Conservation (phyloP, 345 rosid species). For the Toxicodendron radicans region DNA sequence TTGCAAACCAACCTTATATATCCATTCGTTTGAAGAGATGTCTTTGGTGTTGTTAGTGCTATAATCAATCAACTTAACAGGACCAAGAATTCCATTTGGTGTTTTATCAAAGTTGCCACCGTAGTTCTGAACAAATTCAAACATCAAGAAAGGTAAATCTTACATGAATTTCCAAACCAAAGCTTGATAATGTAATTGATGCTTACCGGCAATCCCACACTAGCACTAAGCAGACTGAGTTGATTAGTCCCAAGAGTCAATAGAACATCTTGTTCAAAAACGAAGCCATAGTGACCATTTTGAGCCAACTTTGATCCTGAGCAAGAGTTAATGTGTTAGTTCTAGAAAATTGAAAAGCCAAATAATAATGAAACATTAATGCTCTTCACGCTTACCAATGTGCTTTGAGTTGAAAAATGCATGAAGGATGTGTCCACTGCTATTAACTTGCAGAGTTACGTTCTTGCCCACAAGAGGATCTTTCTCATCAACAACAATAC, state of each 20-base stretch:
- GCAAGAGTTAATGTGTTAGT: neutral
- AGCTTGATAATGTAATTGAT: no score
- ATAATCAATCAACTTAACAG: conserved; percentile 30
- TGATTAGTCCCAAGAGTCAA: conserved; percentile 32
- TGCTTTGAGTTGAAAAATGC: conserved; percentile 39
- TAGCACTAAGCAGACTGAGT: conserved; percentile 46
- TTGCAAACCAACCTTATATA: conserved; percentile 52
- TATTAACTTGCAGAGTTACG: conserved; percentile 31
- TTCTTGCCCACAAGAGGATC: conserved; percentile 19
- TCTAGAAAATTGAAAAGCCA: neutral
- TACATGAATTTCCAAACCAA: neutral
- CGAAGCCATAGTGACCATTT: conserved; percentile 10
- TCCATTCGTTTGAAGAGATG: conserved; percentile 45
- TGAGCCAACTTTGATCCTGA: conserved; percentile 19
- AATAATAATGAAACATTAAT: neutral
- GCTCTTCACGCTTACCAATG: conserved; percentile 24
- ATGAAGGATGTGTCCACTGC: conserved; percentile 40
- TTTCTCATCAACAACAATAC: conserved; percentile 18
- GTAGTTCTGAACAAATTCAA: conserved; percentile 30
- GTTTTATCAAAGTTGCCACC: conserved; percentile 24
- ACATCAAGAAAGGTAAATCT: neutral
- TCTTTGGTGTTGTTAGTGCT: conserved; percentile 6
- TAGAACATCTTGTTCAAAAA: conserved; percentile 25
- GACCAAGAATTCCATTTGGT: conserved; percentile 32
- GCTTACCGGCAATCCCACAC: conserved; percentile 53